phyloP scores from a whole-genome alignment of 306 rosid species.

The Cicer yamashitae region DNA sequence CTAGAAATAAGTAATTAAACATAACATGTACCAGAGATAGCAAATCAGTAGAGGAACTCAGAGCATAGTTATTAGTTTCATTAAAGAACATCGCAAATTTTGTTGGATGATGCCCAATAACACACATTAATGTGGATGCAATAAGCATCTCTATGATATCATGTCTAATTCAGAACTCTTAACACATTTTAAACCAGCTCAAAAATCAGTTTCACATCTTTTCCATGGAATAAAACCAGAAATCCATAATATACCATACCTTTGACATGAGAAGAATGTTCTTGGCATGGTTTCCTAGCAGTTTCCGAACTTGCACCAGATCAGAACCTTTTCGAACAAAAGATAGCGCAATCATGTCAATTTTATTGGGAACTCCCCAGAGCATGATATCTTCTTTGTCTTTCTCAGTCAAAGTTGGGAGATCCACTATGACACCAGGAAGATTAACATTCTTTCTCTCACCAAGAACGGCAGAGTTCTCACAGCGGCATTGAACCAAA shows the following conservation, averaged over 20 bases:
- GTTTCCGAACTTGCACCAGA: slow-evolving; percentile 79
- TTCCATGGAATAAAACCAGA: background rate
- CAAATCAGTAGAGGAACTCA: background rate
- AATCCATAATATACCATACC: slow-evolving; percentile 56
- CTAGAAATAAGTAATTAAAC: slow-evolving; percentile 22
- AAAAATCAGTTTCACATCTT: slow-evolving; percentile 4
- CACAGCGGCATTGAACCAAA: slow-evolving; percentile 81
- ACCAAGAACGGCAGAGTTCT: slow-evolving; percentile 90
- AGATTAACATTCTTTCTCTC: slow-evolving; percentile 97
- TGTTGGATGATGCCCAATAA: slow-evolving; percentile 20
- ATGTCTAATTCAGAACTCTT: slow-evolving; percentile 13
- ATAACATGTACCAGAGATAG: slow-evolving; percentile 2
- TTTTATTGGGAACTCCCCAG: slow-evolving; percentile 92
- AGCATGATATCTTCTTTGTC: slow-evolving; percentile 86
- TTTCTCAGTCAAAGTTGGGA: slow-evolving; percentile 92
- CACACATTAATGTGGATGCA: background rate
- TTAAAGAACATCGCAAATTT: slow-evolving; percentile 22
- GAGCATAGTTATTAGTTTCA: background rate
- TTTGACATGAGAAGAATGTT: slow-evolving; percentile 94
- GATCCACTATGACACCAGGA: slow-evolving; percentile 93
- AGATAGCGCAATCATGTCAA: slow-evolving; percentile 97
- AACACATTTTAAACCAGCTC: background rate
- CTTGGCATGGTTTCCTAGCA: slow-evolving; percentile 86
- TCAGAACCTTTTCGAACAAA: slow-evolving; percentile 96
- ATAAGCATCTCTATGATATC: slow-evolving; percentile 37